These are phyloP conservation scores for Aspergillus avenaceus DNA, from an alignment of 495 filamentous ascomycete species.

Conservation along the genomic window DNA sequence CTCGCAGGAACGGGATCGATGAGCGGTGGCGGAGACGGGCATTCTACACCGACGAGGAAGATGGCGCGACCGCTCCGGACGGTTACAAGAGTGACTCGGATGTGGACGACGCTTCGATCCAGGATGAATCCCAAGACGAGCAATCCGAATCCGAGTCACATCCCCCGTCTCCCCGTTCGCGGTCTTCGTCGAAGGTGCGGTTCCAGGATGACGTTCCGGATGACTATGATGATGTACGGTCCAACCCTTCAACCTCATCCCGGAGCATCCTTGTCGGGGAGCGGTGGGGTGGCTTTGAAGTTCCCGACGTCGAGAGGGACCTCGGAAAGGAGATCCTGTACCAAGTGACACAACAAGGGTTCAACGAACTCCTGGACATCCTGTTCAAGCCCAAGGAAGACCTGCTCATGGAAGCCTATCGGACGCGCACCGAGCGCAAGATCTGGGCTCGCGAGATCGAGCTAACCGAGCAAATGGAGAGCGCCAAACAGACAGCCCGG, in stretches of 20 bases:
- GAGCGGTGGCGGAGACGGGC: constrained; percentile 70
- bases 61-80: constrained; percentile 60
- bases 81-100: constrained; percentile 63
- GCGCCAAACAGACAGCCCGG: constrained; percentile 11
- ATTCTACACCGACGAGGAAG: constrained; percentile 80
- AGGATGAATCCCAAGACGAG: constrained; percentile 30
- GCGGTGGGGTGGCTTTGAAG: constrained; percentile 78
- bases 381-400: constrained; percentile 82
- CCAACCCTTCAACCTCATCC: constrained; percentile 76
- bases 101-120: constrained; percentile 35
- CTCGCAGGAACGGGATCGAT: constrained; percentile 52
- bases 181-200: constrained; percentile 79
- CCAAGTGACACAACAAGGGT: constrained; percentile 81
- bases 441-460: constrained; percentile 51
- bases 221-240: constrained; percentile 71
- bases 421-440: constrained; percentile 59
- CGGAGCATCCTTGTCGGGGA: constrained; percentile 68
- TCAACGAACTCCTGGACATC: constrained; percentile 85
- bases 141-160: constrained; percentile 38
- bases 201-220: constrained; percentile 68
- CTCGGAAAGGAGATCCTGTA: constrained; percentile 86
- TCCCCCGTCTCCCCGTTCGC: constrained; percentile 60
- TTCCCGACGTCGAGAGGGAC: constrained; percentile 75
- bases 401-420: constrained; percentile 62
- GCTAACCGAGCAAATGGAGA: constrained; percentile 29